Base-by-base conservation (phyloP, 257 asterid species). In the Solanum ossicruentum region DNA sequence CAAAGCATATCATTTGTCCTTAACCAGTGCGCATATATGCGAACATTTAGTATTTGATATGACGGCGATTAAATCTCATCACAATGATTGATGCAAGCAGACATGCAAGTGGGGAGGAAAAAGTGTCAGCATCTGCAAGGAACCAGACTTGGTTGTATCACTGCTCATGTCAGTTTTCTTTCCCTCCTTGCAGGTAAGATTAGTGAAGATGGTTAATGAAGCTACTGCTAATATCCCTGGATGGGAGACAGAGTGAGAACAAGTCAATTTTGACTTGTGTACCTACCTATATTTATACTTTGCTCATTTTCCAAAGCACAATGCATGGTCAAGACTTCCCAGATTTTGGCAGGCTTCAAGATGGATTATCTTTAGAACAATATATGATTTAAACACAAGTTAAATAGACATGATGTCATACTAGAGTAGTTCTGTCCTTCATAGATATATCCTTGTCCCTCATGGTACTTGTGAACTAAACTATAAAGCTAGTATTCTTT, bases 141-240 rank as follows among this genome's bases (percentile, higher is more conserved):
- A 72, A 47, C 57, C 54, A 70, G 79, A 70, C 79, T 41, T 39
- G 16, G 20, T 70, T 41, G 51, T 78, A 52, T 78, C 63, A 10
- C 18, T 10, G 49, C 49, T 78, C 18, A 28, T 78, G 17, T 52
- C 1, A 4, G 41, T 4, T 32, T 26, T 16, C 13, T 41, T 20
- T 0, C 49, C 32, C 45, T 3, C 15, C 28, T 83, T 87, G 70
- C 92, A 96, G 98, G 98, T 94, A 89, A 91, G 93, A 88, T 97
- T 96, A 85, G 99, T 94, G 84, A 90, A 91, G 90, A 91, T 93
- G 72, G 98, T 94, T 83, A 96, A 96, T 17, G 99, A 96, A 90
- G 99, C 99, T 21, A 90, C 91, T 81, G 95, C 96, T 52, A 93
- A 94, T 88, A 92, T 94, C 85, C 99, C 99, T 20, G 89, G 88